phyloP scores from a whole-genome alignment of 176 grass and related monocot genomes.

The Avena insularis region DNA sequence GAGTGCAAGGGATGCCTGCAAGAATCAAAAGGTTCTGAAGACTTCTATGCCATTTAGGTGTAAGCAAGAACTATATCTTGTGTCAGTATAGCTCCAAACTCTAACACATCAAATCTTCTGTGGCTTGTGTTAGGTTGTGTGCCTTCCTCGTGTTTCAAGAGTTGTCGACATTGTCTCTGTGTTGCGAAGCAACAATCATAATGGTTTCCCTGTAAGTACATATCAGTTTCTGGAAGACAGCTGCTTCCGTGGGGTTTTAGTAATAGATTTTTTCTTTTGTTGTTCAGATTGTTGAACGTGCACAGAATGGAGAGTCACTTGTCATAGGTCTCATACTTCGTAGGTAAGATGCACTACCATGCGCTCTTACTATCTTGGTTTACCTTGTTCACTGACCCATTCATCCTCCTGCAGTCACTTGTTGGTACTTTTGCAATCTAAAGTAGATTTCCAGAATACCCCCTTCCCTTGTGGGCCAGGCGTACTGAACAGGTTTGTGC shows the following conservation, averaged over 20 bases:
- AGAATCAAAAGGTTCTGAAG: conserved; percentile 81
- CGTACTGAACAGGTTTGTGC: conserved; percentile 76
- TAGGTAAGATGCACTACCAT: conserved; percentile 55
- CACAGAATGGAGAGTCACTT: conserved; percentile 79
- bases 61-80: conserved; percentile 15
- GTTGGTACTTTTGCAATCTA: conserved; percentile 94
- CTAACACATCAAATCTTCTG: conserved; percentile 40
- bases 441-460: conserved; percentile 95
- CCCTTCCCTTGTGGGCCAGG: conserved; percentile 91
- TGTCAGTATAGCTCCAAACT: conserved; percentile 36
- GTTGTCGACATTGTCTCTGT: conserved; percentile 76
- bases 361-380: conserved; percentile 14
- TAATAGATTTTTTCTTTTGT: conserved; percentile 6
- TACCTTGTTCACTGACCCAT: conserved; percentile 30
- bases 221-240: background rate
- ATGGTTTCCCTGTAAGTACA: conserved; percentile 90
- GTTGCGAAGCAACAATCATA: conserved; percentile 83
- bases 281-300: conserved; percentile 81
- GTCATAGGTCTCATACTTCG: conserved; percentile 99
- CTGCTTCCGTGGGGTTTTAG: conserved; percentile 13
- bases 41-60: conserved; percentile 24
- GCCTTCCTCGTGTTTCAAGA: conserved; percentile 77
- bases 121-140: conserved; percentile 64
- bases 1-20: conserved; percentile 90
- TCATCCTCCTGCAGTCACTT: conserved; percentile 69